Percentiles rank a stretch among this genome's conserved stretches.
These are phyloP conservation scores for Earliella scabrosa DNA, from an alignment of 1,284 basidiomycete genomes.

Conservation along the genomic window DNA sequence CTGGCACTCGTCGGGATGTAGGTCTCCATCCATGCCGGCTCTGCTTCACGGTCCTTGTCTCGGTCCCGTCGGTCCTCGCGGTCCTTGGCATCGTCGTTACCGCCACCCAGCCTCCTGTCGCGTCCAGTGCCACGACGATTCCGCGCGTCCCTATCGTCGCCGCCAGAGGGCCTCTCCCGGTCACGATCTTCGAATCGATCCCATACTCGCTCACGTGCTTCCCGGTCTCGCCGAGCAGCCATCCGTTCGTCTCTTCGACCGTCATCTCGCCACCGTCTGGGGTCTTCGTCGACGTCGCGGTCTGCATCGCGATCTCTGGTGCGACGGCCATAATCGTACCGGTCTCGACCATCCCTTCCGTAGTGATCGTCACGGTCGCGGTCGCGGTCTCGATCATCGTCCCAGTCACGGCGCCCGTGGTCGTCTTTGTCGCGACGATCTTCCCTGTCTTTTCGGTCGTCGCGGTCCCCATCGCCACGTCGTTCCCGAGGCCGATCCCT, in stretches of 20 bases:
- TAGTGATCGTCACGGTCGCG: conserved; percentile 39
- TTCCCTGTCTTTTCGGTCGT: conserved; percentile 32
- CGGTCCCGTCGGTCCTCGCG: conserved; percentile 51
- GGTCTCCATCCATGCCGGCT: conserved; percentile 93
- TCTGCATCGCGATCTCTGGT: no score
- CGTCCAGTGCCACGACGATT: conserved; percentile 60
- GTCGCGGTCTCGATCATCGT: conserved; percentile 32
- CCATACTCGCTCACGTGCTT: conserved; percentile 43
- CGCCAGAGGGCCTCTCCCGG: conserved; percentile 64
- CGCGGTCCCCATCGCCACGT: conserved; percentile 36
- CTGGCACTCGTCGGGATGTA: conserved; percentile 67
- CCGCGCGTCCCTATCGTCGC: conserved; percentile 68
- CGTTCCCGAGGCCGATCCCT: conserved; percentile 47
- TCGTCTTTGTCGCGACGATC: conserved; percentile 43
- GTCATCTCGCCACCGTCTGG: conserved; percentile 76
- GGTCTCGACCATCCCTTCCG: conserved; percentile 42
- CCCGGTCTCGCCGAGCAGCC: conserved; percentile 57
- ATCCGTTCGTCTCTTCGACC: conserved; percentile 77
- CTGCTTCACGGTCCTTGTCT: conserved; percentile 74
- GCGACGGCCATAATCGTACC: conserved; percentile 41
- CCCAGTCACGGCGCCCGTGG: conserved; percentile 27
- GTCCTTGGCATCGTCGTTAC: conserved; percentile 59
- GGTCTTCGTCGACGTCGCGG: conserved; percentile 60
- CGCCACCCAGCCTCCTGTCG: conserved; percentile 53
- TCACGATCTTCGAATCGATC: conserved; percentile 44